Conservation (phyloP, 1,284 basidiomycete species). For the Cryptococcus neoformans region DNA sequence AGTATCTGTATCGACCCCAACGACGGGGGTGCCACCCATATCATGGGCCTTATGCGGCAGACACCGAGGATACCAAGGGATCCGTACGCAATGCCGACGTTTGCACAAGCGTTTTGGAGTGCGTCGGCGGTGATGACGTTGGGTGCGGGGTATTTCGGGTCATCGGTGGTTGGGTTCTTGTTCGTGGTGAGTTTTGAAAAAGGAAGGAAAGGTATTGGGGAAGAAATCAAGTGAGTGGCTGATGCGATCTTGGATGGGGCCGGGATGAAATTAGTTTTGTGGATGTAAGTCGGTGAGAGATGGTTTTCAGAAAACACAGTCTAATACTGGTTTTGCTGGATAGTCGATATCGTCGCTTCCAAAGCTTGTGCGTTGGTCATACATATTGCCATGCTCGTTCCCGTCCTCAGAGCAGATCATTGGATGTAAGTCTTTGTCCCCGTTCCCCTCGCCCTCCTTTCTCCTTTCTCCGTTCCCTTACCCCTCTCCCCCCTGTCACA, state of each 20-base stretch:
- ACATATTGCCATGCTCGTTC: slow-evolving; percentile 43
- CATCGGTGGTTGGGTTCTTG: slow-evolving; percentile 40
- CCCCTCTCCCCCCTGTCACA: too few relatives aligned
- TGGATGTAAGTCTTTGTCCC: slow-evolving; percentile 29
- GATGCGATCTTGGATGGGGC: not conserved
- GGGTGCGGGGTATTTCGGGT: slow-evolving; percentile 44
- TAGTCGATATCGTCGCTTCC: slow-evolving; percentile 46
- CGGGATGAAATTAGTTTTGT: slow-evolving; percentile 21
- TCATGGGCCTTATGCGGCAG: slow-evolving; percentile 39
- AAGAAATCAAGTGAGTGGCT: too few relatives aligned
- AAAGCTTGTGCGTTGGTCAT: slow-evolving; percentile 48
- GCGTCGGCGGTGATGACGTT: slow-evolving; percentile 32
- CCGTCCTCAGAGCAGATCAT: slow-evolving; percentile 41
- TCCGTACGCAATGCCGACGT: slow-evolving; percentile 40
- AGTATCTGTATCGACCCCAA: slow-evolving; percentile 49
- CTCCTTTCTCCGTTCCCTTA: too few relatives aligned
- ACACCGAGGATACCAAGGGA: slow-evolving; percentile 34
- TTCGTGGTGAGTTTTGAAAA: slow-evolving; percentile 39
- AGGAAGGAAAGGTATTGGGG: too few relatives aligned
- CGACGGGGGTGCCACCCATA: slow-evolving; percentile 43
- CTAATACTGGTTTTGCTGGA: not conserved
- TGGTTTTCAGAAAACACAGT: not conserved
- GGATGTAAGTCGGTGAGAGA: slow-evolving; percentile 18
- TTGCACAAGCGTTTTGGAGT: slow-evolving; percentile 37
- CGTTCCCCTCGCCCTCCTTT: too few relatives aligned